Conservation (phyloP, 495 filamentous ascomycete species). For the Bacidia gigantensis region DNA sequence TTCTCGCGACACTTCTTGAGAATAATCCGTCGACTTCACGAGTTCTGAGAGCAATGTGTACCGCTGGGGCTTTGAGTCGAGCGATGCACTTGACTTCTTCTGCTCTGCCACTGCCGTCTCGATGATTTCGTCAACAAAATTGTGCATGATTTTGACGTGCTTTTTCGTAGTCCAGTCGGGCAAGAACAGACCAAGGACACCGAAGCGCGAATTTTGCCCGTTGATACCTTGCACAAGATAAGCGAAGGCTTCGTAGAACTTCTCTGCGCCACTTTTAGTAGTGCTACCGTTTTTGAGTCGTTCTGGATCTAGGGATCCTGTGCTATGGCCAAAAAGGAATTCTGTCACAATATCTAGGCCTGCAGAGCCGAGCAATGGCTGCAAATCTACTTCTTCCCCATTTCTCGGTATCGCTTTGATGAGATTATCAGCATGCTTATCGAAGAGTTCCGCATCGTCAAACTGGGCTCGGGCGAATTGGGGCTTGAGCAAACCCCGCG, state of each 20-base stretch:
- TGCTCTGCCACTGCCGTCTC: not conserved
- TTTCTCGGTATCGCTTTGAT: constrained; percentile 30
- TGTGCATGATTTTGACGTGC: constrained; percentile 12
- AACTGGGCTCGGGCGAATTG: constrained; percentile 49
- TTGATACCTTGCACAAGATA: constrained; percentile 2
- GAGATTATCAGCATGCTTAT: constrained; percentile 43
- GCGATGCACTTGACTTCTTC: constrained; percentile 23
- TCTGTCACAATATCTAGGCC: constrained; percentile 61
- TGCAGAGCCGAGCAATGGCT: constrained; percentile 48
- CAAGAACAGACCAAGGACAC: constrained; percentile 7
- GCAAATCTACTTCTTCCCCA: constrained; percentile 42
- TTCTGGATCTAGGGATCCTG: constrained; percentile 23
- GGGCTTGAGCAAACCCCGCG: constrained; percentile 47
- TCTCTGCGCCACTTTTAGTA: not conserved
- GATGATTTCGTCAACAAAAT: constrained; percentile 37
- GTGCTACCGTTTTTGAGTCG: not conserved
- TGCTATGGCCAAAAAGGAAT: constrained; percentile 54
- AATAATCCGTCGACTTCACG: constrained; percentile 42
- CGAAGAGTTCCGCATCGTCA: constrained; percentile 43
- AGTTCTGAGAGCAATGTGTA: constrained; percentile 56
- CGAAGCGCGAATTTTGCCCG: not conserved
- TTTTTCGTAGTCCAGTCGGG: constrained; percentile 10
- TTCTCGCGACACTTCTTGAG: too few relatives aligned
- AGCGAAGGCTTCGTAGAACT: constrained; percentile 30
- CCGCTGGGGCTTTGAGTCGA: constrained; percentile 16